Evolutionary conservation across 768 basidiomycete species (phyloP), one percentile per base, ranked within the genome.

Genomic region (Phlebiopsis gigantea): DNA sequence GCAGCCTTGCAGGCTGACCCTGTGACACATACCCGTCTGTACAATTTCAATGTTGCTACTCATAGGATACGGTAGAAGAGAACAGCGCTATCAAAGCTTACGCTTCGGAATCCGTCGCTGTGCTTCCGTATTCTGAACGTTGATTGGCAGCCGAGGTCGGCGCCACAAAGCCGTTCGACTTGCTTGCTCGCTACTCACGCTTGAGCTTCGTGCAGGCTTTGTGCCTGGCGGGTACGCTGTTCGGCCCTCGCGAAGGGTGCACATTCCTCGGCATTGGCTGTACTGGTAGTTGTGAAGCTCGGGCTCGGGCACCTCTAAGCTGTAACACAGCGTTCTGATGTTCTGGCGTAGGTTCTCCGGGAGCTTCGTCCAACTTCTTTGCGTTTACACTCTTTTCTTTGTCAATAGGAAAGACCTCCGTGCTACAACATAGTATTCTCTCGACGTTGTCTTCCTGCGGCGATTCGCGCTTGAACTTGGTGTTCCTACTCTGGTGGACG

Each of bases 61-160:
- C 49, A 28, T 51, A 51, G 49, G 49, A 51, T 51, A 51, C 29
- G n/a, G 46, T 48, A 48, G 25, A 48, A 48, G 28, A 10, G n/a
- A 46, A 8, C 46, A 28, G 26, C 12, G 12, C 8, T 30, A 17
- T 51, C 29, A 30, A 15, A 14, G 46, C 46, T 47, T 14, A 1
- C 31, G n/a, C 49, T 31, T 10, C 31, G 21, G 49, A n/a, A 10
- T 31, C 14, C 9, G 28, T 9, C 29, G 26, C 22, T 49, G 28
- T 12, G 28, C 30, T 15, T 30, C 28, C 47, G 9, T 21, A 34
- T 21, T 28, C 17, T 4, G 28, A 24, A 51, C 30, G 19, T 10
- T 29, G 49, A 51, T 51, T 51, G 47, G 28, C 28, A 14, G 49
- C 49, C 31, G 49, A 10, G 31, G 7, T 6, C 7, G 15, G 49